Conservation (phyloP, 371 early-diverging fungal genomes). For the Pancytospora philotis region DNA sequence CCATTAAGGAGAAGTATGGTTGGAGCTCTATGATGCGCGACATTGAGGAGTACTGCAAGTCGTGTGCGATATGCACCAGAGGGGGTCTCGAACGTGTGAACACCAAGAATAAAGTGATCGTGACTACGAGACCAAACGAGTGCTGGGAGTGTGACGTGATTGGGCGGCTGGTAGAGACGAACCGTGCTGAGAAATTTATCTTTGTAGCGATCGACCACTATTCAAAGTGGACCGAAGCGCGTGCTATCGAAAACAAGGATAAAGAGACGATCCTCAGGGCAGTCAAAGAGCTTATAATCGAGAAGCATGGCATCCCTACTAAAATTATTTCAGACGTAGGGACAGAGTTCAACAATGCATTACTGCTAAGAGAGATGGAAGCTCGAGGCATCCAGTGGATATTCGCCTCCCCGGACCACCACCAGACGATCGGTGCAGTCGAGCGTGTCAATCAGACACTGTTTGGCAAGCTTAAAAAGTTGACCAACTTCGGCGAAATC, state of each 20-base stretch:
- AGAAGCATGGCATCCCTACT: not conserved
- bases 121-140: not conserved
- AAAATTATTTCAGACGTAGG: not conserved
- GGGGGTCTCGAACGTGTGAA: not conserved
- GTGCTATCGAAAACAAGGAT: not conserved
- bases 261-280: not conserved
- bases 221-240: constrained; percentile 16
- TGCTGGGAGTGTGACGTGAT: not conserved
- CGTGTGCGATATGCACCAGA: not conserved
- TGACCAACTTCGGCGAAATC: not conserved
- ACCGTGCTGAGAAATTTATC: constrained; percentile 11
- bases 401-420: not conserved
- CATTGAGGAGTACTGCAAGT: not conserved
- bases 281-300: not conserved
- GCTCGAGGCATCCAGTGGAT: not conserved
- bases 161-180: not conserved
- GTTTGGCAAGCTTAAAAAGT: not conserved
- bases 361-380: not conserved
- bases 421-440: not conserved
- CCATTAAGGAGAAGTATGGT: not conserved
- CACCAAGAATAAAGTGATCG: not conserved
- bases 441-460: not conserved
- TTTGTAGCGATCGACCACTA: constrained; percentile 20
- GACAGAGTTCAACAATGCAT: not conserved
- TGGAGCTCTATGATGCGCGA: not conserved